Conservation (phyloP, 805 yeast species). For the Sporopachydermia lactativora region DNA sequence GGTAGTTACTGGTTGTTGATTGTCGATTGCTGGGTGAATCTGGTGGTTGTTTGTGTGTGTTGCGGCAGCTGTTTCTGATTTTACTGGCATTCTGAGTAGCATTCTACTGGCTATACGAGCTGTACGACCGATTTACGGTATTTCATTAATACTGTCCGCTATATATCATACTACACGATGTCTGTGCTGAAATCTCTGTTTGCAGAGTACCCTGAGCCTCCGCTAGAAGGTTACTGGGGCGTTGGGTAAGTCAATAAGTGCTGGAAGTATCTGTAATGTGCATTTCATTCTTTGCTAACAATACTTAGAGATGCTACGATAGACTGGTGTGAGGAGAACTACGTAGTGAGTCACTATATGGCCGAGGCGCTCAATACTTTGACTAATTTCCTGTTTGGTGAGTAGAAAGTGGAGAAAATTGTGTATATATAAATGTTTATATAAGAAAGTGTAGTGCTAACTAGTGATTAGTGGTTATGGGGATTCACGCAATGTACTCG, state of each 20-base stretch:
- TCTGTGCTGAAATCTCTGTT: not conserved
- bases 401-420: too few relatives aligned
- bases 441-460: too few relatives aligned
- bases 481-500: slow-evolving; percentile 48
- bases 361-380: slow-evolving; percentile 86
- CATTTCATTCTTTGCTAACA: slow-evolving; percentile 2
- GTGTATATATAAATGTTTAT: too few relatives aligned
- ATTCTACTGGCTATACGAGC: too few relatives aligned
- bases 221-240: slow-evolving; percentile 3
- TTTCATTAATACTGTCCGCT: too few relatives aligned
- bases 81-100: too few relatives aligned
- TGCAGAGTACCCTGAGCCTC: slow-evolving; percentile 3
- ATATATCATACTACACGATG: too few relatives aligned
- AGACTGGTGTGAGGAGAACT: slow-evolving; percentile 98
- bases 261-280: not conserved
- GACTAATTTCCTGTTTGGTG: slow-evolving; percentile 48
- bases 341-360: slow-evolving; percentile 69
- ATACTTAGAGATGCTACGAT: slow-evolving; percentile 64
- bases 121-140: too few relatives aligned
- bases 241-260: not conserved
- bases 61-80: too few relatives aligned
- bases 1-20: too few relatives aligned
- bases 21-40: too few relatives aligned
- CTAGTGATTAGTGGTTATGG: slow-evolving; percentile 27
- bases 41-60: too few relatives aligned